Base-by-base conservation (phyloP, 306 rosid genomes). In the Acacia melanoxylon region DNA sequence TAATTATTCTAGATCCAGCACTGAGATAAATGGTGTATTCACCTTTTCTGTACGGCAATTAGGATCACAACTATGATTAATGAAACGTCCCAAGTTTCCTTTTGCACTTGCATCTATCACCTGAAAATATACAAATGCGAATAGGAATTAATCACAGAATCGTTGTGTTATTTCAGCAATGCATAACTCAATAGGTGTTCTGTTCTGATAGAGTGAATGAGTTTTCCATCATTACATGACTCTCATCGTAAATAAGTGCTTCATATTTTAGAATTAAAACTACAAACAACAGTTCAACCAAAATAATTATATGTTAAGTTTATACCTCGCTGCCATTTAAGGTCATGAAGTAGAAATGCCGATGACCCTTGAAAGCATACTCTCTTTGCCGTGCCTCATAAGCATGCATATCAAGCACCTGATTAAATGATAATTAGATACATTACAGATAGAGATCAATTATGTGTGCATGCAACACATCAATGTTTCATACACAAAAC, bases 261-360 rank as follows among this genome's bases (percentile, higher is more conserved):
- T n/a, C 54, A n/a, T 25, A 40, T 46, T 78, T 78, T 52, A 35
- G 2, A 42, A 78, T 4, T 63, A 71, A 56, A 67, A 9, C 54
- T 51, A 42, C 65, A n/a, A 56, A 56, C 14, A n/a, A 20, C 68
- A 41, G 10, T 69, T 81, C 59, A 59, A 81, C 19, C 46, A 10
- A 72, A 72, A 70, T 24, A 54, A 35, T 75, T 11, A 67, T 68
- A 78, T 61, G 41, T 35, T 68, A 69, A 45, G 82, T 76, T 78
- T 88, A 79, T 83, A 96, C 99, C 99, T 96, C 99, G 41, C 95
- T 94, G 75, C 94, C 90, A 86, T 96, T 91, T 83, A 96, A 84
- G 63, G 99, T 96, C 99, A 96, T 96, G 92, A 96, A 96, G 88
- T 96, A 96, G 94, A 96, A 96, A 91, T 96, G 99, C 35, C 94